Evolutionary conservation across 768 basidiomycete species (phyloP).

Genomic region (Lyophyllum atratum): DNA sequence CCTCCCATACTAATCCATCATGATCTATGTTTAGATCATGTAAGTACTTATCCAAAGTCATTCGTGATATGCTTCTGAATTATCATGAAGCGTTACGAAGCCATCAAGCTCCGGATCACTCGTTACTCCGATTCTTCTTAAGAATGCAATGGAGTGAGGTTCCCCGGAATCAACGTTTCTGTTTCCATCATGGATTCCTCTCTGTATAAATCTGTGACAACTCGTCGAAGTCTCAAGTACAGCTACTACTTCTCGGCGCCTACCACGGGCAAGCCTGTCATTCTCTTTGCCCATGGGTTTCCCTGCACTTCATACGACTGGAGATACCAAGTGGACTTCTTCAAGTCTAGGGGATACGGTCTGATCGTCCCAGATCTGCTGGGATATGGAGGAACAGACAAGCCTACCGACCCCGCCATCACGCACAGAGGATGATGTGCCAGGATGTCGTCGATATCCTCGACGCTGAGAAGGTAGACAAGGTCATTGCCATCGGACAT

Average conservation of each 20-base stretch:
- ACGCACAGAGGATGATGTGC: conserved; percentile 32
- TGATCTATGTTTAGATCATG: too few species aligned
- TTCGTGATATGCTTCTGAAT: too few species aligned
- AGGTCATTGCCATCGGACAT: conserved; percentile 42
- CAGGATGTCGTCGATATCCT: conserved; percentile 45
- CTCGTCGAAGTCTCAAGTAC: conserved; percentile 37
- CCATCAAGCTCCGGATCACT: too few species aligned
- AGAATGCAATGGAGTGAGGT: too few species aligned
- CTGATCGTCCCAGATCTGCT: conserved; percentile 53
- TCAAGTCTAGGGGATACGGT: conserved; percentile 40
- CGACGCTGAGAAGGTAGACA: conserved; percentile 33
- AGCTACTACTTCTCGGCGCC: conserved; percentile 34
- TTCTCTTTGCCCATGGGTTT: conserved; percentile 50
- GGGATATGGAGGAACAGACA: conserved; percentile 52
- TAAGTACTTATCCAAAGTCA: too few species aligned
- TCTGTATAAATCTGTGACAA: conserved; percentile 28
- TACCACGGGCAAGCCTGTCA: conserved; percentile 27
- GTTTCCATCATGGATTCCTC: conserved; percentile 11
- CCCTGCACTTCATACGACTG: conserved; percentile 43
- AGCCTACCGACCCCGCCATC: conserved; percentile 40
- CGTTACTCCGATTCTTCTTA: too few species aligned
- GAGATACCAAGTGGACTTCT: conserved; percentile 38
- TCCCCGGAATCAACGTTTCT: neutral
- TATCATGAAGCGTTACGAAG: too few species aligned
- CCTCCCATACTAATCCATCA: too few species aligned